Base-by-base conservation (phyloP, 2,329 filamentous ascomycete genomes). In the Diplodia scrobiculata region DNA sequence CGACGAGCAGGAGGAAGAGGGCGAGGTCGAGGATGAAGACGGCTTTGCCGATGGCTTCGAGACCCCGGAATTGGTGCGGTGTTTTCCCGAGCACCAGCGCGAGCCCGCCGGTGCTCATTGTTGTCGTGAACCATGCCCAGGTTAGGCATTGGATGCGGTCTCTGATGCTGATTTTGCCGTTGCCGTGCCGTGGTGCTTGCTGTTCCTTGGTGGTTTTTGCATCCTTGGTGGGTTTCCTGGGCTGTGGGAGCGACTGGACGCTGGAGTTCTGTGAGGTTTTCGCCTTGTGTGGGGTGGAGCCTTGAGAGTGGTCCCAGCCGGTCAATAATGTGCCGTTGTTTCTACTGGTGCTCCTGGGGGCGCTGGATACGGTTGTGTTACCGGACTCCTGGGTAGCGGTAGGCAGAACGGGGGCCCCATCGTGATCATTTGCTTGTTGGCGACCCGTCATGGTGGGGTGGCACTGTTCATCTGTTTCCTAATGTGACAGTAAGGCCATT, bases 11-110 rank as follows among this genome's bases (percentile, higher is more conserved):
- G 67, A 83, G 69, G 6, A 84, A 84, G 65, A 82, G 72, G 67
- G 82, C 69, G 5, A 85, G 75, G 70, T 84, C 83, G 68, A 84
- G 70, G 45, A 84, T 73, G 72, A 81, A 85, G 68, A 85, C 77
- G 67, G 82, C 69, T 25, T 82, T 81, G 34, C 83, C 84, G 62
- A 86, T 82, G 7, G 77, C 79, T 66, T 79, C 76, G 13, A 86
- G 79, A 21, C 83, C 83, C 0, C 71, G 70, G 69, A 85, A 86
- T 1, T 71, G 67, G 66, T 80, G 80, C 0, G 80, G 81, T 54
- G 79, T 75, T 34, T 79, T 73, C 3, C 77, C 71, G 38, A 83
- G 75, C 7, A 82, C 72, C 2, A 81, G 75, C 10, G 79, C 74
- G n/a, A 83, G 72, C 51, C 80, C 81, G 27, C 81, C 81, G 0